Percentiles rank a stretch among this genome's conserved stretches.
phyloP scores from a whole-genome alignment of 768 basidiomycete species.

The Filobasidium wieringae region DNA sequence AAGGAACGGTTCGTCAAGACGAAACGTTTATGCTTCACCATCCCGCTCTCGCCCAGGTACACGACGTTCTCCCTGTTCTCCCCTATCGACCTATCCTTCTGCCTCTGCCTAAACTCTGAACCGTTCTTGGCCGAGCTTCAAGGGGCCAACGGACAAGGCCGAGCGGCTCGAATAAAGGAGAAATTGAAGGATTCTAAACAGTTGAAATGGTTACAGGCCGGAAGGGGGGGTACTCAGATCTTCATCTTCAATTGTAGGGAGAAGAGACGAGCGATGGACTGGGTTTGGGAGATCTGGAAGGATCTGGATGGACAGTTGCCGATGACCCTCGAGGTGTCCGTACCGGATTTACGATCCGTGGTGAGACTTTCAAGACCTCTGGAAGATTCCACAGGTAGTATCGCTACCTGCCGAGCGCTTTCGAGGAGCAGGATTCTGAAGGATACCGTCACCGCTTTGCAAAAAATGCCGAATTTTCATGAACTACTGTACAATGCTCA shows the following conservation, averaged over 20 bases:
- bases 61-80: slow-evolving; percentile 78
- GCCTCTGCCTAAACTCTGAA: slow-evolving; percentile 41
- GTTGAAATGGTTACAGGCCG: slow-evolving; percentile 44
- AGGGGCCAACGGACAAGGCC: background rate
- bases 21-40: slow-evolving; percentile 65
- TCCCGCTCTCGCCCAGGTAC: slow-evolving; percentile 54
- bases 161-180: background rate
- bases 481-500: slow-evolving; percentile 49
- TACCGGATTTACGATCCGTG: slow-evolving; percentile 55
- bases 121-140: slow-evolving; percentile 2
- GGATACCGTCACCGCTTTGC: slow-evolving; percentile 51
- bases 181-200: slow-evolving; percentile 33
- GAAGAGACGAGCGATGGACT: slow-evolving; percentile 67
- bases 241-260: slow-evolving; percentile 76
- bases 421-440: slow-evolving; percentile 53
- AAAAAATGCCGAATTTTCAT: slow-evolving; percentile 52
- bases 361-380: slow-evolving; percentile 60
- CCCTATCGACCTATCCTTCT: slow-evolving; percentile 72
- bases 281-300: slow-evolving; percentile 81
- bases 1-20: slow-evolving; percentile 58
- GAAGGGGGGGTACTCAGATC: slow-evolving; percentile 60
- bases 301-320: slow-evolving; percentile 64
- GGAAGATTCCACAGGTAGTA: slow-evolving; percentile 39
- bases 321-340: slow-evolving; percentile 54
- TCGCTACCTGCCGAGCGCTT: slow-evolving; percentile 47